Percentiles rank a stretch among this genome's conserved stretches.
phyloP scores from a whole-genome alignment of 345 rosid species.

The Acer yangbiense region DNA sequence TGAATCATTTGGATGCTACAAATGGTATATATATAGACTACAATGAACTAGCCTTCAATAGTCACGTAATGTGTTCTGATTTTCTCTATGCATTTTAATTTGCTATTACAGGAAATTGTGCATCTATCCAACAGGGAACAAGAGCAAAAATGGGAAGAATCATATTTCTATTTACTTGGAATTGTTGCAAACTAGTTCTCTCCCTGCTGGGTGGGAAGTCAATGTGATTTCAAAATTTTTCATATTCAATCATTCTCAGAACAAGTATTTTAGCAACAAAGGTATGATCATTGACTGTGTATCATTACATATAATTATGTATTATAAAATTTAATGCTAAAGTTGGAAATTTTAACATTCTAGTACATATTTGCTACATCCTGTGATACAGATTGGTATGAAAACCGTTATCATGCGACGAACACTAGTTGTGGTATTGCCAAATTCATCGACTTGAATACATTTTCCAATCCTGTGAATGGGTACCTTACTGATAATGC shows the following conservation, averaged over 20 bases:
- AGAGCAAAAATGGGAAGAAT: neutral
- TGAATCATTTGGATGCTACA: slow-evolving; percentile 1
- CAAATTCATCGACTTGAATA: neutral
- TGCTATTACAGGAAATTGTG: neutral
- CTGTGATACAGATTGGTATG: neutral
- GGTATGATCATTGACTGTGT: neutral
- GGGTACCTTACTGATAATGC: neutral
- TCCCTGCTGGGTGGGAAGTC: slow-evolving; percentile 6
- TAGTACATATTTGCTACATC: too few species aligned
- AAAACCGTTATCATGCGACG: neutral
- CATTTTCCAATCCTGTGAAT: neutral
- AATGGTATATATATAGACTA: neutral
- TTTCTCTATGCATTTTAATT: neutral
- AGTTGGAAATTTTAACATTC: too few species aligned
- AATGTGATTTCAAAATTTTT: neutral
- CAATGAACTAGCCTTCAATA: too few species aligned
- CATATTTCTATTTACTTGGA: neutral
- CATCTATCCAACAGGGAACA: neutral
- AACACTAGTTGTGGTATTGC: neutral
- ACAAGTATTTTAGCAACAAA: neutral
- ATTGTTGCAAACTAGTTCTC: neutral
- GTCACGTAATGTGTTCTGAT: neutral
- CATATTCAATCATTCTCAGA: neutral
- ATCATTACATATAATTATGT: too few species aligned
- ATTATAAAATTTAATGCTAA: too few species aligned